Conservation (phyloP, 2,329 filamentous ascomycete species). For the Colletotrichum viniferum region DNA sequence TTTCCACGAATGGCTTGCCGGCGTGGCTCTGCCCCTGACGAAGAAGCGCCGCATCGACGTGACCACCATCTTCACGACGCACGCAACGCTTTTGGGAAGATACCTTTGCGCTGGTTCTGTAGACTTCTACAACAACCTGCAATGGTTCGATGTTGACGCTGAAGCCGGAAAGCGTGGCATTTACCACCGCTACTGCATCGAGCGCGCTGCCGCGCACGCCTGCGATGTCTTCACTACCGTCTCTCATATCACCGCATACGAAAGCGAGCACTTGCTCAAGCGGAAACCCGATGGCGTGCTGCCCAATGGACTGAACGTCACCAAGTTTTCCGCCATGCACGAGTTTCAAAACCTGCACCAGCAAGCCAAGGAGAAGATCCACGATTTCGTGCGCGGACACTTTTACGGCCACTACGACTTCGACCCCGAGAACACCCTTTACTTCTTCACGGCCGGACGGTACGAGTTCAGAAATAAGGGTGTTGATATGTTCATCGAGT, state of each 20-base stretch:
- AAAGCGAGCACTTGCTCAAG: constrained; percentile 96
- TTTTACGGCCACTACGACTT: constrained; percentile 99
- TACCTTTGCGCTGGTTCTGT: constrained; percentile 97
- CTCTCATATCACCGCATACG: constrained; percentile 97
- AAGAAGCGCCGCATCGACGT: constrained; percentile 96
- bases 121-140: constrained; percentile 99
- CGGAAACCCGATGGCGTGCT: constrained; percentile 96
- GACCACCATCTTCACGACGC: constrained; percentile 98
- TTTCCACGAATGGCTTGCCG: constrained; percentile 98
- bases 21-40: constrained; percentile 87
- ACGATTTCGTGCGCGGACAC: constrained; percentile 96
- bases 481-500: constrained; percentile 99
- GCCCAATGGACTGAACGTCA: constrained; percentile 96
- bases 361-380: constrained; percentile 95
- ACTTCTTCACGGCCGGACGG: constrained; percentile 95
- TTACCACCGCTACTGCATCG: constrained; percentile 98
- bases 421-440: constrained; percentile 93
- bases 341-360: constrained; percentile 99
- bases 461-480: constrained; percentile 99
- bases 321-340: constrained; percentile 97
- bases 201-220: constrained; percentile 88
- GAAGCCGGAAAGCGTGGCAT: constrained; percentile 98
- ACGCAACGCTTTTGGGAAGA: constrained; percentile 91
- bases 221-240: constrained; percentile 98
- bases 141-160: constrained; percentile 94